Base-by-base conservation (phyloP, 2,329 filamentous ascomycete genomes). In the Esteya vermicola region DNA sequence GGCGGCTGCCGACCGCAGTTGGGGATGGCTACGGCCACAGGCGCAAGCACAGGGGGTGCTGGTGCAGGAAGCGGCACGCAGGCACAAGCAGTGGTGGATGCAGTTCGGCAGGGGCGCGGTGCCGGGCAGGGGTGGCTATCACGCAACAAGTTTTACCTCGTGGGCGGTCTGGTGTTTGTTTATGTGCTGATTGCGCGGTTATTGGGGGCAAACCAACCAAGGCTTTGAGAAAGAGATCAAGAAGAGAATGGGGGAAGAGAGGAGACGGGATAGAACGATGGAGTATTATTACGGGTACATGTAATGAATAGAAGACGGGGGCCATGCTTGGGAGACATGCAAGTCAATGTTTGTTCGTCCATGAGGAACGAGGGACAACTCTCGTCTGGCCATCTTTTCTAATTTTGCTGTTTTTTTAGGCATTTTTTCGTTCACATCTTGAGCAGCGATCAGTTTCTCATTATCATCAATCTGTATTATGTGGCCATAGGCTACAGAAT, bases 131-230 rank as follows among this genome's bases (percentile, higher is more conserved):
- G 85, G 43, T 96, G 85, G 85, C 57, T 93, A 47, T 70, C 76
- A 48, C 72, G 77, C 46, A 84, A 95, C 62, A 91, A 85, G 62
- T 67, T 88, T 46, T 68, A 81, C 52, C 64, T 94, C 35, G 70
- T 76, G 1, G 73, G 83, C 9, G 76, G 68, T 0, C 60, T 76
- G 16, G 66, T 95, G 22, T 82, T 96, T 53, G 60, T 80, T 14
- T 96, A 95, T 59, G 86, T 93, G 10, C 60, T 94, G 37, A 67
- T 93, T 42, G 81, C 85, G 25, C 70, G 89, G 50, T 57, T 93
- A 13, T 59, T 94, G 26, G 76, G 77, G 30, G 46, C 41, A 6
- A 40, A 44, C 20, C 33, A 38, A 33, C 19, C 20, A 26, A 1
- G 22, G 19, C 33, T 19, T 26, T 22, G 2, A 16, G 28, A 25